Base-by-base conservation (phyloP, 1,284 basidiomycete species). In the Cryptococcus maquisensis region DNA sequence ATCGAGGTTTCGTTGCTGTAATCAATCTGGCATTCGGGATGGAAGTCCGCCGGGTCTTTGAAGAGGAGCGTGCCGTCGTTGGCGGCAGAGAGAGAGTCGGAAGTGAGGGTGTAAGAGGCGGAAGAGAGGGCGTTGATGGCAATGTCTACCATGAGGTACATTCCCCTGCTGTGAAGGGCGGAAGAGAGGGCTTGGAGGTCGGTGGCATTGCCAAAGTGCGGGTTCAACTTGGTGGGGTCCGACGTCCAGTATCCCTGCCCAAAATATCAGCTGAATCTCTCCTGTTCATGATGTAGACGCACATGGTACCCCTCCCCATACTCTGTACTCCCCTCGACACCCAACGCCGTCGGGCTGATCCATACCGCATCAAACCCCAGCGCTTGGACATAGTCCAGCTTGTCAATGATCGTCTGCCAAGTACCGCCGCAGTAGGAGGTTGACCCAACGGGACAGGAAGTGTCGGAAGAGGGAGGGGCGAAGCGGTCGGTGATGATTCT, bases 141-240 rank as follows among this genome's bases (percentile, higher is more conserved):
- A 46, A 88, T 76, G 65, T 88, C 86, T 53, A 87, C 81, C 87
- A 88, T 88, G 59, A 87, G 77, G 62, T 83, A 83, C 86, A 88
- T 88, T 43, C 80, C 79, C 38, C 85, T 80, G 12, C 76, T 70
- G 68, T 89, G 86, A 13, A 87, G 67, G 45, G 83, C 86, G 15
- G 76, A 73, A 20, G 82, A 81, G 42, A 89, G 79, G 0, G 81
- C 81, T 60, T 85, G 84, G 48, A 89, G 81, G 67, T 88, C 86
- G 54, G 82, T 79, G 0, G 79, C 75, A 3, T 82, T 81, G 15
- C 86, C 86, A 59, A 87, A 88, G 49, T 81, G 81, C 10, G 77
- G 73, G 70, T 88, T 88, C 48, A 86, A 77, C 61, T 82, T 66
- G 54, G 82, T 81, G 10, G 83, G 77, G 67, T 88, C 83, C 52